A percentile compares a stretch with the other conserved stretches of the same genome.
Evolutionary conservation across 2,329 filamentous ascomycete genomes (phyloP).

Genomic region (Cordyceps farinosa): DNA sequence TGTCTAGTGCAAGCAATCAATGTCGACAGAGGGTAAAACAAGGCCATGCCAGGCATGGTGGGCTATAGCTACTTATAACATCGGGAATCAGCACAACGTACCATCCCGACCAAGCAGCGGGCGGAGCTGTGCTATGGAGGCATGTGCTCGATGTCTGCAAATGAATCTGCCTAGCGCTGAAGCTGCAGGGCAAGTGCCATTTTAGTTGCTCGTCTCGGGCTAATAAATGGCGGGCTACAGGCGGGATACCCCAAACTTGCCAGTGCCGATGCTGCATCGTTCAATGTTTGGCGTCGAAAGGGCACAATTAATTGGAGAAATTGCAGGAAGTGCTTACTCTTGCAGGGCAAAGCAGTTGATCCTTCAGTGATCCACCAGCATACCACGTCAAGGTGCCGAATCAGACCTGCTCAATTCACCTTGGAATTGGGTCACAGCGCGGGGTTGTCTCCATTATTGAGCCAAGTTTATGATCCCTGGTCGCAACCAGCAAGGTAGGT

Average conservation of each 20-base stretch:
- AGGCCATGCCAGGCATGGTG: background rate
- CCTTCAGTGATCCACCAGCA: background rate
- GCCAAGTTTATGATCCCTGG: background rate
- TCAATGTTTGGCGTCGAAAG: background rate
- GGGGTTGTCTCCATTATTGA: background rate
- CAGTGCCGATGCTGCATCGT: background rate
- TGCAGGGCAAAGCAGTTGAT: background rate
- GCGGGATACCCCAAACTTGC: background rate
- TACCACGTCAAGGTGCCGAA: background rate
- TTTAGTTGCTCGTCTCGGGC: background rate
- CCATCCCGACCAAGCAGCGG: background rate
- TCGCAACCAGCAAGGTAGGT: background rate
- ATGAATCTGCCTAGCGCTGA: background rate
- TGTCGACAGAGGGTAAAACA: background rate
- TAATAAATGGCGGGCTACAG: background rate
- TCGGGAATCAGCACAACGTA: background rate
- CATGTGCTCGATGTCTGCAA: background rate
- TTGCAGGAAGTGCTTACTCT: background rate
- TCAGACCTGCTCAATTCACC: background rate
- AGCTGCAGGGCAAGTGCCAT: background rate
- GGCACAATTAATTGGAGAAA: background rate
- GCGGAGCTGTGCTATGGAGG: background rate
- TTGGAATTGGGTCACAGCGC: background rate
- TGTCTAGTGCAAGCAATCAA: background rate
- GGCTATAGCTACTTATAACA: background rate